Conservation (phyloP, 306 rosid genomes). For the Fragaria nilgerrensis region DNA sequence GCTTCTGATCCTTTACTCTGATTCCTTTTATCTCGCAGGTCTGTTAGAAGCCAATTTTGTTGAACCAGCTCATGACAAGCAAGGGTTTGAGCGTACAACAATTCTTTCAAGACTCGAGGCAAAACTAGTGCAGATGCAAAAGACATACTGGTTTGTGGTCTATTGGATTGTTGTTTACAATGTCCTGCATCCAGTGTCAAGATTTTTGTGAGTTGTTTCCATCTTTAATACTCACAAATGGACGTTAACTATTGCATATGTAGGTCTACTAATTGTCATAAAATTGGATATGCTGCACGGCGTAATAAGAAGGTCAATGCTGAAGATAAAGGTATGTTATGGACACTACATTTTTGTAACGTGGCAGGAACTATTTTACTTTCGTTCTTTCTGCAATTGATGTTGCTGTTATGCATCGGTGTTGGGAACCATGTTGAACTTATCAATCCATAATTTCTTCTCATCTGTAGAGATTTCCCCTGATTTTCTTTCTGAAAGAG, state of each 20-base stretch:
- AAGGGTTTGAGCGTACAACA: constrained; percentile 96
- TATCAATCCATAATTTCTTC: constrained; percentile 14
- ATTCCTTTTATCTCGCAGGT: constrained; percentile 50
- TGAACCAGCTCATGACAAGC: constrained; percentile 99
- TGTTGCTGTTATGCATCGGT: not conserved
- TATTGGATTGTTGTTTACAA: constrained; percentile 13
- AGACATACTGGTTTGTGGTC: constrained; percentile 68
- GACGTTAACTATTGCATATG: constrained; percentile 15
- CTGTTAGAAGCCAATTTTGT: constrained; percentile 97
- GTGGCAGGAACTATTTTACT: not conserved
- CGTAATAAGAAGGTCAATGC: constrained; percentile 32
- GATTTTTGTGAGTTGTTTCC: not conserved
- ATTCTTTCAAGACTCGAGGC: constrained; percentile 83
- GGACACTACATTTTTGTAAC: constrained; percentile 9
- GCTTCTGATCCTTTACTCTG: constrained; percentile 18
- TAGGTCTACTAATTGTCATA: constrained; percentile 63
- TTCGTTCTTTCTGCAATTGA: not conserved
- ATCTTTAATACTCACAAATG: constrained; percentile 17
- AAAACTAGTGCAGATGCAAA: constrained; percentile 74
- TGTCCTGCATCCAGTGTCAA: not conserved
- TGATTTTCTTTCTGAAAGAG: constrained; percentile 32
- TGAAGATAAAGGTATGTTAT: constrained; percentile 52
- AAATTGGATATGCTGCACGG: constrained; percentile 75
- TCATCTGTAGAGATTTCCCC: constrained; percentile 50
- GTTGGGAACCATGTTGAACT: not conserved